These are phyloP conservation scores for Jackrogersella multiformis DNA, from an alignment of 495 filamentous ascomycete genomes.

Conservation along the genomic window DNA sequence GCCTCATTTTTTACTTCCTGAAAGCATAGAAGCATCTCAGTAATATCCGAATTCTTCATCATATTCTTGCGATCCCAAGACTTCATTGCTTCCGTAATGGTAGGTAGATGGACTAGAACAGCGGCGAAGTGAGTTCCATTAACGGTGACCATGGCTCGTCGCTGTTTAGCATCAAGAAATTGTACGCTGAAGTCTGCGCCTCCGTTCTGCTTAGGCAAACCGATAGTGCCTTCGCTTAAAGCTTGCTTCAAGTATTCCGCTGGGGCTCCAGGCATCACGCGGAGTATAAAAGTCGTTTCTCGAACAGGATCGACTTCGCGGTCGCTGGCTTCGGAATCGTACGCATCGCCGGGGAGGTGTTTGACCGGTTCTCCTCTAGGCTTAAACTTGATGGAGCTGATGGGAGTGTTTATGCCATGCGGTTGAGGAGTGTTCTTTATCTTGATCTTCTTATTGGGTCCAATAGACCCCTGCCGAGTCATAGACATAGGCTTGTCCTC, in stretches of 20 bases:
- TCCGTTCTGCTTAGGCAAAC: conserved; percentile 65
- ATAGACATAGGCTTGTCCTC: conserved; percentile 46
- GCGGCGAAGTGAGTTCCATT: conserved; percentile 79
- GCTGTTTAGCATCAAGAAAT: conserved; percentile 77
- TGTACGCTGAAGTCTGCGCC: conserved; percentile 79
- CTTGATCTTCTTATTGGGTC: conserved; percentile 54
- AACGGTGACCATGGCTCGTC: conserved; percentile 76
- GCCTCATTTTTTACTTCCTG: conserved; percentile 74
- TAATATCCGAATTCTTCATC: conserved; percentile 94
- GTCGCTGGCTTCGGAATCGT: conserved; percentile 96
- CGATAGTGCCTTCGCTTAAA: conserved; percentile 76
- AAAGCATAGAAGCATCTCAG: conserved; percentile 91
- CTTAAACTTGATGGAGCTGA: conserved; percentile 61
- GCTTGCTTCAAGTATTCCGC: conserved; percentile 80
- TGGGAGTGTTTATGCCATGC: conserved; percentile 36
- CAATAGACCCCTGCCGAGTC: conserved; percentile 33
- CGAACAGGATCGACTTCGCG: conserved; percentile 85
- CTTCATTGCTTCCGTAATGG: conserved; percentile 94
- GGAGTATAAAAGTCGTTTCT: conserved; percentile 86
- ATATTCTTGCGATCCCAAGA: conserved; percentile 91
- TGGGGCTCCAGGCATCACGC: conserved; percentile 85
- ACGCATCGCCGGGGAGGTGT: conserved; percentile 80
- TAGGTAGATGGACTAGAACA: conserved; percentile 85
- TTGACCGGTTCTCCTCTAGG: conserved; percentile 68
- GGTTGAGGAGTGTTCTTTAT: conserved; percentile 35